These are phyloP conservation scores for Tetragonia tetragonoides DNA, from an alignment of 148 eudicot genomes.

Conservation along the genomic window DNA sequence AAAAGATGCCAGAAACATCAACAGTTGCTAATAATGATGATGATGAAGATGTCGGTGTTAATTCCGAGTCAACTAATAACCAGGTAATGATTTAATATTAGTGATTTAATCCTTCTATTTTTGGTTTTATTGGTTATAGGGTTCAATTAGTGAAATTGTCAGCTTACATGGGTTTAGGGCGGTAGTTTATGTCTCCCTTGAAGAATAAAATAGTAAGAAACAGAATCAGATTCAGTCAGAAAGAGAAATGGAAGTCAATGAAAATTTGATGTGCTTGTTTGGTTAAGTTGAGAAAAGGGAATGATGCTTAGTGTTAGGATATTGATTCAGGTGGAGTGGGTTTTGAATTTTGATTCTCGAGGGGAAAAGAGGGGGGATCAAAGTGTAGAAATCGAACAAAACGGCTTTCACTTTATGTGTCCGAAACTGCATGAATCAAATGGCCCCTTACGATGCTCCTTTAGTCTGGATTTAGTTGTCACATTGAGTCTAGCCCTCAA, in stretches of 20 bases:
- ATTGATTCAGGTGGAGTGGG: neutral
- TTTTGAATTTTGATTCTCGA: neutral
- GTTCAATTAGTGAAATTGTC: neutral
- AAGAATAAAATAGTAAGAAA: neutral
- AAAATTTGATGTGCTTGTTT: neutral
- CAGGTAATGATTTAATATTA: slow-evolving; percentile 25
- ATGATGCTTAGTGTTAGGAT: neutral
- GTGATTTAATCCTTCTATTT: neutral
- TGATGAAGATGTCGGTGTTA: slow-evolving; percentile 23
- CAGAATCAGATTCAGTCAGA: neutral
- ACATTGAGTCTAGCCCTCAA: too few species aligned
- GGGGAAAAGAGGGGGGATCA: neutral
- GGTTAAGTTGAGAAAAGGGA: neutral
- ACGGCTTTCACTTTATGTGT: neutral
- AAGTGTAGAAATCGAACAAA: neutral
- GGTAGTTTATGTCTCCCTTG: neutral
- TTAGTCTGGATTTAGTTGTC: too few species aligned
- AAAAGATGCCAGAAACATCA: slow-evolving; percentile 18
- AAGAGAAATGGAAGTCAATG: neutral
- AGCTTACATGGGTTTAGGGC: neutral
- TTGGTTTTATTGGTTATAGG: neutral
- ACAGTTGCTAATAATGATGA: slow-evolving; percentile 19
- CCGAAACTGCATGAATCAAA: neutral
- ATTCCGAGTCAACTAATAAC: slow-evolving; percentile 27
- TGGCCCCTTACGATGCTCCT: too few species aligned